Evolutionary conservation across 2,329 filamentous ascomycete genomes (phyloP), one percentile per base, ranked within the genome.

Genomic region (Dactylonectria macrodidyma): DNA sequence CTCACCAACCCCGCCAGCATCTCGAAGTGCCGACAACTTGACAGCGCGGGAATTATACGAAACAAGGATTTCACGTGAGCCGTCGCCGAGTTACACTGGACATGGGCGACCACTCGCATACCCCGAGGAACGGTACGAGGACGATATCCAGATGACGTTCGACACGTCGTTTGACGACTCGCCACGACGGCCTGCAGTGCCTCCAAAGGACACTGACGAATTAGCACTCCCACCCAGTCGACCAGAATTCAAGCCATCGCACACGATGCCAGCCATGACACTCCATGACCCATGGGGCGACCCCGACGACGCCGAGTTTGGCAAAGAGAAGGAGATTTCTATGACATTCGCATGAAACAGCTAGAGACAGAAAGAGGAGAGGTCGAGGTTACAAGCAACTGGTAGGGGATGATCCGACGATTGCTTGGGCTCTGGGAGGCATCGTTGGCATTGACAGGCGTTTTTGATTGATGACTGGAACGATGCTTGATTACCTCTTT

Each of bases 301-400:
- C 59, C 85, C 89, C 9, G 86, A 88, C 52, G 91, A 93, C 51
- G 88, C 91, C 34, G 88, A 92, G 59, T 92, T 92, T 82, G 91
- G 90, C 19, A 87, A 88, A 75, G 92, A 94, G 79, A 89, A 90
- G 78, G 92, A 94, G 80, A 93, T 95, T 70, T 87, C 89, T 36
- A 92, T 95, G 92, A 94, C 92, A 70, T 95, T 95, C 88, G 93
- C 92, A 80, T 93, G 83, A 72, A 60, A 69, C 38, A 50, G 46
- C 46, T 50, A 30, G 7, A 7, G 4, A 36, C 56, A 46, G 63
- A 47, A 47, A 30, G n/a, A 51, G 65, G 63, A 47, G 19, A 59
- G 34, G 22, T 36, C n/a, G 24, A 16, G 8, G 34, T 47, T 54
- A 50, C 46, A 7, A 26, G 24, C 56, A 3, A 33, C 12, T 14